Percentiles rank a stretch among this genome's conserved stretches.
Conservation (phyloP, 1,139 yeast genomes). For the Geotrichum restrictum region DNA sequence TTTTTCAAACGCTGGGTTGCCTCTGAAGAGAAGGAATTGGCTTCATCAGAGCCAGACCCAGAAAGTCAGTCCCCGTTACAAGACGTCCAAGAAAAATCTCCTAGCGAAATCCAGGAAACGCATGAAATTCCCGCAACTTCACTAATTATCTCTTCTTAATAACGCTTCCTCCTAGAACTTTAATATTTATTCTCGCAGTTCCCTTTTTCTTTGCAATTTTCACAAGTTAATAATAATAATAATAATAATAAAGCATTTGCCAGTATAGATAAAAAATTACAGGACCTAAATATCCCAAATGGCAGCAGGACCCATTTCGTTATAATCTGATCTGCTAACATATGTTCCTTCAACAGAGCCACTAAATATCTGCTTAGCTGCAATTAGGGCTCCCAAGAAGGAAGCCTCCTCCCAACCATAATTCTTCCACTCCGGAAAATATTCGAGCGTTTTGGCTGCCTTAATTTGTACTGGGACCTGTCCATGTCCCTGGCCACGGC, state of each 20-base stretch:
- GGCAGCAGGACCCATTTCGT: slow-evolving; percentile 70
- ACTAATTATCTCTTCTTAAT: no score
- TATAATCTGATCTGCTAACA: slow-evolving; percentile 67
- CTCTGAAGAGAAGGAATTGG: slow-evolving; percentile 7
- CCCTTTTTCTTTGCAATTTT: not conserved
- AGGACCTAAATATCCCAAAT: slow-evolving; percentile 50
- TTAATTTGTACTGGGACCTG: slow-evolving; percentile 79
- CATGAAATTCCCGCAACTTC: no score
- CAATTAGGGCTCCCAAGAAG: slow-evolving; percentile 83
- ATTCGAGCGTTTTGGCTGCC: slow-evolving; percentile 74
- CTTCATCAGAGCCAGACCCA: not conserved
- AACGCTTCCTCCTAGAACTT: not conserved
- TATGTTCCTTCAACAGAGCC: slow-evolving; percentile 57
- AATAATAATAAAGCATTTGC: not conserved
- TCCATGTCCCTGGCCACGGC: slow-evolving; percentile 36
- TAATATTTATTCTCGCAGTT: not conserved
- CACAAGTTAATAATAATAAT: not conserved
- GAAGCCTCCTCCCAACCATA: slow-evolving; percentile 72
- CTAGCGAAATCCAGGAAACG: not conserved
- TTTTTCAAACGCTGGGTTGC: slow-evolving; percentile 62
- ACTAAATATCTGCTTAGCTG: slow-evolving; percentile 77
- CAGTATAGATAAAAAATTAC: not conserved
- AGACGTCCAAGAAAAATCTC: not conserved
- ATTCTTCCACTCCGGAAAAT: slow-evolving; percentile 93
- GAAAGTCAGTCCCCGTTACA: not conserved